phyloP scores from a whole-genome alignment of 495 filamentous ascomycete genomes.

The Aspergillus avenaceus region DNA sequence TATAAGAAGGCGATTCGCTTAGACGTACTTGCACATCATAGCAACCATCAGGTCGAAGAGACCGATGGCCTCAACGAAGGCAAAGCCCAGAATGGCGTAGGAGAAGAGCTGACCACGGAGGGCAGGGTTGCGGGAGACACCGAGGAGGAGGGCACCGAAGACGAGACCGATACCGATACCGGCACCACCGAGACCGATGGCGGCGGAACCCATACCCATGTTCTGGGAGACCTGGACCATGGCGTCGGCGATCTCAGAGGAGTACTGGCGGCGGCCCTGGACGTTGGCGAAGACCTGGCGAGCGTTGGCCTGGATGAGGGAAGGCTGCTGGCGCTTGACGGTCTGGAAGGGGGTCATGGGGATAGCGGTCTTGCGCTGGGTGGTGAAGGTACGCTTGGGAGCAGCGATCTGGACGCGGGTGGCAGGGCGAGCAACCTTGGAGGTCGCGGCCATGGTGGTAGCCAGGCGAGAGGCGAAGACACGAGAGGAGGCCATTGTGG shows the following conservation, averaged over 20 bases:
- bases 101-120: slow-evolving; percentile 89
- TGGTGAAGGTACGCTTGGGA: slow-evolving; percentile 65
- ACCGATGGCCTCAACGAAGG: slow-evolving; percentile 91
- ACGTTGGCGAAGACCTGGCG: slow-evolving; percentile 59
- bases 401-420: slow-evolving; percentile 56
- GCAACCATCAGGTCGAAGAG: slow-evolving; percentile 92
- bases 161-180: slow-evolving; percentile 92
- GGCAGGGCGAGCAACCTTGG: slow-evolving; percentile 68
- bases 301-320: slow-evolving; percentile 57
- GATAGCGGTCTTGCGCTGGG: slow-evolving; percentile 33
- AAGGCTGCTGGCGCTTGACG: slow-evolving; percentile 63
- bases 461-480: slow-evolving; percentile 69
- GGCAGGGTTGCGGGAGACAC: slow-evolving; percentile 83
- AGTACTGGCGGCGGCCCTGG: slow-evolving; percentile 65
- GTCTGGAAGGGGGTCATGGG: slow-evolving; percentile 46
- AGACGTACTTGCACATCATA: slow-evolving; percentile 73
- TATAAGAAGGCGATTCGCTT: slow-evolving; percentile 28
- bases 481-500: slow-evolving; percentile 71
- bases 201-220: slow-evolving; percentile 78
- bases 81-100: slow-evolving; percentile 91
- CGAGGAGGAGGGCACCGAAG: slow-evolving; percentile 79
- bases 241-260: slow-evolving; percentile 75
- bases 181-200: slow-evolving; percentile 86
- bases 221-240: slow-evolving; percentile 87
- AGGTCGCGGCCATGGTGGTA: slow-evolving; percentile 66